Percentiles rank a stretch among this genome's conserved stretches.
Evolutionary conservation across 176 grass and related monocot genomes (phyloP).

Genomic region (Carex pumila): DNA sequence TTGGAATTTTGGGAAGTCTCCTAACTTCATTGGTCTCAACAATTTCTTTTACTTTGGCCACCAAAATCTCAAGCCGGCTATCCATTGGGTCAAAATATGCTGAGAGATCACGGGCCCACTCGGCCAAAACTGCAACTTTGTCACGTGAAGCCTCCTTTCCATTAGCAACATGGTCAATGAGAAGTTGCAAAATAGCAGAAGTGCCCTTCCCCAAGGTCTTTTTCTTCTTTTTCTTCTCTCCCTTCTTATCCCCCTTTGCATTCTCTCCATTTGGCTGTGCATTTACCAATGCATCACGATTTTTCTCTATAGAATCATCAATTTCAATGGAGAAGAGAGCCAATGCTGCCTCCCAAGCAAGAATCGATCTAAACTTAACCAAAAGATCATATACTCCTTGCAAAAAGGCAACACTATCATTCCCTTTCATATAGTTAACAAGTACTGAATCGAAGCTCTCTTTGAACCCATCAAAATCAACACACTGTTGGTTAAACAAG

Average conservation of each 20-base stretch:
- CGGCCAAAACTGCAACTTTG: conserved; percentile 28
- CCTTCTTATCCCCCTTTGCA: conserved; percentile 65
- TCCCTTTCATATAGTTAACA: conserved; percentile 27
- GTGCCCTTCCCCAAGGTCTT: conserved; percentile 89
- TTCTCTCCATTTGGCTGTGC: conserved; percentile 25
- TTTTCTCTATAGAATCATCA: conserved; percentile 86
- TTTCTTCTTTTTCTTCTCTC: conserved; percentile 70
- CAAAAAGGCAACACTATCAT: conserved; percentile 30
- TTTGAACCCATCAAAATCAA: conserved; percentile 29
- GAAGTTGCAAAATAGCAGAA: conserved; percentile 50
- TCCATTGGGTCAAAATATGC: conserved; percentile 71
- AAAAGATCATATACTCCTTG: conserved; percentile 44
- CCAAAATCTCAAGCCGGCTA: conserved; percentile 38
- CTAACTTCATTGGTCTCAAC: conserved; percentile 98
- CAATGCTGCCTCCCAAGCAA: conserved; percentile 84
- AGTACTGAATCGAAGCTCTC: conserved; percentile 31
- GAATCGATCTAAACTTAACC: conserved; percentile 68
- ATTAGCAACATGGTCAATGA: conserved; percentile 42
- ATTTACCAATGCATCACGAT: conserved; percentile 15
- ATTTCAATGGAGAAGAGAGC: conserved; percentile 61
- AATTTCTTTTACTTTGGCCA: conserved; percentile 79
- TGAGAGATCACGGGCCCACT: conserved; percentile 44
- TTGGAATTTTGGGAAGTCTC: conserved; percentile 97
- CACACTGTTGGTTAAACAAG: conserved; percentile 1
- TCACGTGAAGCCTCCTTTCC: conserved; percentile 26